A percentile compares a stretch with the other conserved stretches of the same genome.
Evolutionary conservation across 192 early-diverging fungal genomes (phyloP).

Genomic region (Linnemannia schmuckeri): DNA sequence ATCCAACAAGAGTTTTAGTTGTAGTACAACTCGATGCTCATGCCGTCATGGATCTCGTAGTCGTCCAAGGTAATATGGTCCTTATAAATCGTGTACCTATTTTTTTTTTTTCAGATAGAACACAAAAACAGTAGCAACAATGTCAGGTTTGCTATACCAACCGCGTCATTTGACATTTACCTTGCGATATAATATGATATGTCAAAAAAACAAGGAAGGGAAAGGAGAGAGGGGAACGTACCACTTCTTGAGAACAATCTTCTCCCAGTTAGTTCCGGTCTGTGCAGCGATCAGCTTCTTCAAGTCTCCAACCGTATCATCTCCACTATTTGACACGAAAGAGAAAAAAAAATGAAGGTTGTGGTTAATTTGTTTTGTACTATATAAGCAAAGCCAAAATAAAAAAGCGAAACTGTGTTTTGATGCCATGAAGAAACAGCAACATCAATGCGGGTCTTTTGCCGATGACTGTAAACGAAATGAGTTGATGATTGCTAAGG

Average conservation of each 20-base stretch:
- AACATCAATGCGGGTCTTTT: no score
- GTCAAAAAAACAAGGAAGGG: background rate
- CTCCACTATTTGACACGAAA: constrained; percentile 61
- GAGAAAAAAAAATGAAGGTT: background rate
- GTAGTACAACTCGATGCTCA: constrained; percentile 90
- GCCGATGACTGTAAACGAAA: no score
- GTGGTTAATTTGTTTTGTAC: no score
- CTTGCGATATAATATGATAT: background rate
- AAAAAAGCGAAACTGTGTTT: no score
- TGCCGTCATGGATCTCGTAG: constrained; percentile 92
- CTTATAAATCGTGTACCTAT: constrained; percentile 81
- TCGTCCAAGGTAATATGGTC: constrained; percentile 93
- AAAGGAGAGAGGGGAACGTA: constrained; percentile 9
- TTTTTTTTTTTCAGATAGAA: no score
- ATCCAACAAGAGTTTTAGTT: constrained; percentile 53
- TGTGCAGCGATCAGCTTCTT: constrained; percentile 91
- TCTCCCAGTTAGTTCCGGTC: constrained; percentile 89
- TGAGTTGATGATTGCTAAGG: no score
- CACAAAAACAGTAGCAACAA: background rate
- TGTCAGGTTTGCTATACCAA: background rate
- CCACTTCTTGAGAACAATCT: constrained; percentile 94
- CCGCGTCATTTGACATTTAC: background rate
- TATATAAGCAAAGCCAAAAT: background rate
- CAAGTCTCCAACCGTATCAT: constrained; percentile 87
- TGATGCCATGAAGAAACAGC: no score